These are phyloP conservation scores for Phaffomyces antillensis DNA, from an alignment of 805 yeast genomes.

Conservation along the genomic window DNA sequence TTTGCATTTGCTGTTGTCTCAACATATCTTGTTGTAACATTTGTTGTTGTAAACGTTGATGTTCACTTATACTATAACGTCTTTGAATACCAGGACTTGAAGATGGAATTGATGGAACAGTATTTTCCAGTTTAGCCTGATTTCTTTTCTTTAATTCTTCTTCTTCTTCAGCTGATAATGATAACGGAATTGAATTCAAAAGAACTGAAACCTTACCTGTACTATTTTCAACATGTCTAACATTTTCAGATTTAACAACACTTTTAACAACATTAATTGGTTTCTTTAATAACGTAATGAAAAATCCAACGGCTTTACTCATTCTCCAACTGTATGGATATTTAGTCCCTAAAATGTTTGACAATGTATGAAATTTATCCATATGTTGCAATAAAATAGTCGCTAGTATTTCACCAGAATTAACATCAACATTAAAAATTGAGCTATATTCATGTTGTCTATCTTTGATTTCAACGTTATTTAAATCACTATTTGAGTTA, in stretches of 20 bases:
- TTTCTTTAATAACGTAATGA: constrained; percentile 31
- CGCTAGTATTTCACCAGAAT: constrained; percentile 31
- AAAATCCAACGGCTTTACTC: constrained; percentile 46
- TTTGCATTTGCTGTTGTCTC: background rate
- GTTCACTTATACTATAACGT: background rate
- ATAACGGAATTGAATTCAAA: constrained; percentile 21
- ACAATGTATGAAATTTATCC: constrained; percentile 34
- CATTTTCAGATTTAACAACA: constrained; percentile 18
- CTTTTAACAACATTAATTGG: constrained; percentile 22
- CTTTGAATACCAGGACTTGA: constrained; percentile 1
- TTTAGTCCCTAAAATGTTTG: constrained; percentile 43
- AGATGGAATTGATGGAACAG: background rate
- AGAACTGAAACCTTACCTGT: constrained; percentile 17
- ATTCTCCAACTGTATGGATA: constrained; percentile 67
- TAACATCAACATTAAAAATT: constrained; percentile 27
- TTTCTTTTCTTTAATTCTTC: constrained; percentile 7
- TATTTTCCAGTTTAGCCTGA: background rate
- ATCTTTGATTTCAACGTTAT: constrained; percentile 16
- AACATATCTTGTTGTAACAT: background rate
- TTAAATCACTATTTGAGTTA: constrained; percentile 19
- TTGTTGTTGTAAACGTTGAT: background rate
- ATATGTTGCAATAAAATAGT: constrained; percentile 32
- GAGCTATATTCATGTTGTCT: constrained; percentile 20
- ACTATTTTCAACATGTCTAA: constrained; percentile 15
- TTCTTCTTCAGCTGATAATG: constrained; percentile 17